phyloP scores from a whole-genome alignment of 1,284 basidiomycete genomes.

The Ustilago cynodontis region DNA sequence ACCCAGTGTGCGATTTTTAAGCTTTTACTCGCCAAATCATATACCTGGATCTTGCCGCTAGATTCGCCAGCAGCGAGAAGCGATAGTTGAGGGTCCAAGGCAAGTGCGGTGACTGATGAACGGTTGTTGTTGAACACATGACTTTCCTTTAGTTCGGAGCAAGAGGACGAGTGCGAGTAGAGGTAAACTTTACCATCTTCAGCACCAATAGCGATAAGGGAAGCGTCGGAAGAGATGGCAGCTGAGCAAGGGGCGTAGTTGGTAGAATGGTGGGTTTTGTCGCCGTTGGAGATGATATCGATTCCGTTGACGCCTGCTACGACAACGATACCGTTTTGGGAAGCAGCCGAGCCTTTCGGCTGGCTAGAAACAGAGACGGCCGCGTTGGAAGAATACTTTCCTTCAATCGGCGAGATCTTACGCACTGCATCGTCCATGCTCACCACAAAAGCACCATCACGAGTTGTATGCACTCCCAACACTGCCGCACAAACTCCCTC shows the following conservation, averaged over 20 bases:
- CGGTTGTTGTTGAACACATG: slow-evolving; percentile 76
- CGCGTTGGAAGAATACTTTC: slow-evolving; percentile 25
- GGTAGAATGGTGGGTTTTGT: slow-evolving; percentile 41
- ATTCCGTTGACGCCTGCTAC: slow-evolving; percentile 78
- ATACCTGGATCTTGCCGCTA: slow-evolving; percentile 82
- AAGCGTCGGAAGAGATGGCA: slow-evolving; percentile 72
- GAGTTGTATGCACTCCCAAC: slow-evolving; percentile 73
- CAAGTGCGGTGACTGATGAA: slow-evolving; percentile 77
- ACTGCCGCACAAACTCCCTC: slow-evolving; percentile 81
- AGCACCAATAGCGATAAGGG: slow-evolving; percentile 79
- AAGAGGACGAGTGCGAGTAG: slow-evolving; percentile 31
- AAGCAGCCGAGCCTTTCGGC: slow-evolving; percentile 74
- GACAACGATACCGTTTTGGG: slow-evolving; percentile 73
- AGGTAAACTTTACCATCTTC: slow-evolving; percentile 70
- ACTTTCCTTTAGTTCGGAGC: slow-evolving; percentile 8
- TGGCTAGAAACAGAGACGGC: slow-evolving; percentile 74
- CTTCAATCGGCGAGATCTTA: slow-evolving; percentile 17
- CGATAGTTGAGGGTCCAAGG: slow-evolving; percentile 83
- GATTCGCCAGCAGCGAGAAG: slow-evolving; percentile 79
- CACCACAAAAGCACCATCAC: slow-evolving; percentile 34
- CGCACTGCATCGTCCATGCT: slow-evolving; percentile 61
- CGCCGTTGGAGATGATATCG: slow-evolving; percentile 72
- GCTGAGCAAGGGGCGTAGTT: slow-evolving; percentile 69
- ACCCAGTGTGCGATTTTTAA: slow-evolving; percentile 76
- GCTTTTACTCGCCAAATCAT: slow-evolving; percentile 74